These are phyloP conservation scores for Rubia tinctorum DNA, from an alignment of 305 asterid genomes.

Conservation along the genomic window DNA sequence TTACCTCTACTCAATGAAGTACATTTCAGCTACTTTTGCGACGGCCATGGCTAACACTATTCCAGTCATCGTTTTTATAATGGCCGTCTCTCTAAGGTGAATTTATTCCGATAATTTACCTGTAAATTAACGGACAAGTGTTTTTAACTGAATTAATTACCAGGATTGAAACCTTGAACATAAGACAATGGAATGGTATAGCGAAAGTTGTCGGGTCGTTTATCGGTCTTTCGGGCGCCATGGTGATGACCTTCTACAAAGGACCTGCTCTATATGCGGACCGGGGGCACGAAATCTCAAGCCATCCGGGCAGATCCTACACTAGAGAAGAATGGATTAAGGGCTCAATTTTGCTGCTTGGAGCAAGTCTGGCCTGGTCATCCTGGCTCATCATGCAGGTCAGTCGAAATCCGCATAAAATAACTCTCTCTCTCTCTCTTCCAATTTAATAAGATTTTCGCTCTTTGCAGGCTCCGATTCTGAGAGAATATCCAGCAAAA, in stretches of 20 bases:
- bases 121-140: no score
- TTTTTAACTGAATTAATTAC: no score
- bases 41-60: slow-evolving; percentile 32
- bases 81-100: slow-evolving; percentile 58
- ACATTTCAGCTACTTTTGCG: slow-evolving; percentile 36
- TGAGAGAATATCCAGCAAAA: slow-evolving; percentile 53
- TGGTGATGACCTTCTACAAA: slow-evolving; percentile 48
- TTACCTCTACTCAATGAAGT: slow-evolving; percentile 23
- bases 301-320: slow-evolving; percentile 13
- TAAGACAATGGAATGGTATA: slow-evolving; percentile 36
- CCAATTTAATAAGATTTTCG: not conserved
- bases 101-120: not conserved
- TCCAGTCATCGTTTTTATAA: slow-evolving; percentile 49
- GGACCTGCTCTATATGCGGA: slow-evolving; percentile 42
- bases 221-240: slow-evolving; percentile 49
- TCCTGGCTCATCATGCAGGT: slow-evolving; percentile 62
- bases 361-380: slow-evolving; percentile 37
- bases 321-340: slow-evolving; percentile 49
- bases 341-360: slow-evolving; percentile 42
- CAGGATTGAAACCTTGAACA: slow-evolving; percentile 43
- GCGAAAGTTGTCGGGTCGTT: slow-evolving; percentile 44
- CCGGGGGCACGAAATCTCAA: slow-evolving; percentile 12
- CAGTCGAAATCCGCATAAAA: not conserved
- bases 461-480: slow-evolving; percentile 37
- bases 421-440: not conserved